Conservation (phyloP, 2,329 filamentous ascomycete species). For the Botryosphaeria dothidea region DNA sequence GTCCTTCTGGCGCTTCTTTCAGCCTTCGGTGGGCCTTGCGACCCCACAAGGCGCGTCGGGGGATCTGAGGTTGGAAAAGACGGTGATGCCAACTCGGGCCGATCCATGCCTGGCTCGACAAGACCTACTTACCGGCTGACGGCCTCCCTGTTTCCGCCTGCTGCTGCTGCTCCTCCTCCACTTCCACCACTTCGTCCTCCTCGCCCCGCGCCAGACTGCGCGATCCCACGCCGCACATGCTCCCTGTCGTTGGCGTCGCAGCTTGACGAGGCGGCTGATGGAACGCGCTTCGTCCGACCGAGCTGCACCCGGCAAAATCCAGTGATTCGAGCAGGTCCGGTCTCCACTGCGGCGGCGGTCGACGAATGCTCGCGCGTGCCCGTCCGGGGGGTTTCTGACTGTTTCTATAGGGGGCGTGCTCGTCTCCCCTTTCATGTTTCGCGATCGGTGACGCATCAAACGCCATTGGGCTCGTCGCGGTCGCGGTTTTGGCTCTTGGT, state of each 20-base stretch:
- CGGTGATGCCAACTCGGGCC: slow-evolving; percentile 15
- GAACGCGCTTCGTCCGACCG: slow-evolving; percentile 16
- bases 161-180: neutral
- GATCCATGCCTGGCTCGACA: neutral
- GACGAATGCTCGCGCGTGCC: neutral
- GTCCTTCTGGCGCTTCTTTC: slow-evolving; percentile 5
- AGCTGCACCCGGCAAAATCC: slow-evolving; percentile 19
- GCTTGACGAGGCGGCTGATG: neutral
- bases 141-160: neutral
- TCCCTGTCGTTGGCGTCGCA: neutral
- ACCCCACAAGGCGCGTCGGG: slow-evolving; percentile 15
- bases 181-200: neutral
- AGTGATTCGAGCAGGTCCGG: slow-evolving; percentile 16
- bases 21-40: slow-evolving; percentile 2
- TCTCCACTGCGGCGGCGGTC: slow-evolving; percentile 6
- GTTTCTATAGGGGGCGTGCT: slow-evolving; percentile 2
- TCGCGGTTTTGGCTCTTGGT: neutral
- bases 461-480: neutral
- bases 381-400: neutral
- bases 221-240: slow-evolving; percentile 12
- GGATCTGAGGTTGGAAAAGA: slow-evolving; percentile 16
- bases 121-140: slow-evolving; percentile 1
- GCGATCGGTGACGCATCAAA: slow-evolving; percentile 7
- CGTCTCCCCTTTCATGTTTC: neutral
- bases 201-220: slow-evolving; percentile 1